Evolutionary conservation across 345 rosid species (phyloP), one percentile per base, ranked within the genome.

Genomic region (Moricandia arvensis): DNA sequence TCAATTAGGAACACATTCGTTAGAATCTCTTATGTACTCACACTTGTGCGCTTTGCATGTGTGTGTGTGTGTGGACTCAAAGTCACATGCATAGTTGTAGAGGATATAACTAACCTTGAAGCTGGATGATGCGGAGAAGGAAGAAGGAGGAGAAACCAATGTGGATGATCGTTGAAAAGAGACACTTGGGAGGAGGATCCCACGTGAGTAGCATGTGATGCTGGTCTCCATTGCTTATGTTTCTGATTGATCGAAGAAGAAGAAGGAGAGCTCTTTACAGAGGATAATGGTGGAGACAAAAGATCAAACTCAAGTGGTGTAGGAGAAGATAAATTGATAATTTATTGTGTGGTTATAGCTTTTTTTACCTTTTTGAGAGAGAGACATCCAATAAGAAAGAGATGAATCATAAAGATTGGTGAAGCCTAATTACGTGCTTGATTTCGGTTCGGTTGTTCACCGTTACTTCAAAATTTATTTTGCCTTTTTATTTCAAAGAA

Each of bases 101-200:
- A 29, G 17, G 51, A 66, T 10, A 13, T 0, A 4, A 78, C 78
- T 58, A 73, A 90, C 97, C 97, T 80, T 90, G 79, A 87, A 80
- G 86, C 72, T 72, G 82, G 86, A 87, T 63, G 91, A 84, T 0
- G 93, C 69, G 67, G 86, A 87, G 55, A 85, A 37, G 62, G 89
- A 82, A 45, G 17, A 1, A 17, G 89, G 43, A 43, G 89, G 83
- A 64, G 95, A 86, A 69, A 82, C 81, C 30, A 83, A 31, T 71
- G 89, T 83, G 70, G 91, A 81, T 27, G 90, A 85, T 74, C 86
- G 92, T 85, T 85, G 87, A 82, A 93, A 87, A 71, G 92, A 86
- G 79, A 85, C 85, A 47, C 78, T 66, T 55, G 96, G 93, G 13
- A 85, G 83, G 70, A 88, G 65, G 60, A 85, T 84, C 75, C 93